A percentile compares a stretch with the other conserved stretches of the same genome.
Conservation (phyloP, 2,329 filamentous ascomycete genomes). For the Trichophyton mentagrophytes region DNA sequence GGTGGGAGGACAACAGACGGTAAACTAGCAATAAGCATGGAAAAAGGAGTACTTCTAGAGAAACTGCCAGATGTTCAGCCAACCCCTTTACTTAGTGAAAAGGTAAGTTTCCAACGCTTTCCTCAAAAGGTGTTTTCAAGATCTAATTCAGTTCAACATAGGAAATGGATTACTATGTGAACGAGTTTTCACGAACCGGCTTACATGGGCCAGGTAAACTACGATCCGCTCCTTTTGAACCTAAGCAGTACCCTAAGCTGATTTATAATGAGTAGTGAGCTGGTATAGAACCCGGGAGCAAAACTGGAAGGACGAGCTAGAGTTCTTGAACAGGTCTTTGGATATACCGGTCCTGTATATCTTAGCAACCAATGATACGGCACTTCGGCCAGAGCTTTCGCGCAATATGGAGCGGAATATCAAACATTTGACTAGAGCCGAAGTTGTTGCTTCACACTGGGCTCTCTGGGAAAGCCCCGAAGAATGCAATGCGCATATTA, state of each 20-base stretch:
- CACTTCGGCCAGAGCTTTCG: constrained; percentile 60
- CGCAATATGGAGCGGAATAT: constrained; percentile 57
- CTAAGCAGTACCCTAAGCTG: neutral
- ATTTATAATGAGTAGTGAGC: constrained; percentile 41
- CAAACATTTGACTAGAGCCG: constrained; percentile 49
- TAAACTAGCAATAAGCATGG: constrained; percentile 45
- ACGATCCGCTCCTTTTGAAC: neutral
- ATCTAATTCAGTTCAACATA: constrained; percentile 11
- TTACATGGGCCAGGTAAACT: constrained; percentile 56
- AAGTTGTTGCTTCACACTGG: constrained; percentile 69
- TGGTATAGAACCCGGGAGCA: constrained; percentile 69
- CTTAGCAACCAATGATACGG: constrained; percentile 54
- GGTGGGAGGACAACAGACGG: constrained; percentile 49
- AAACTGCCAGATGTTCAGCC: constrained; percentile 45
- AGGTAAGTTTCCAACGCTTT: constrained; percentile 31
- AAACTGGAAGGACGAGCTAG: constrained; percentile 63
- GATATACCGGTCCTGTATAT: constrained; percentile 61
- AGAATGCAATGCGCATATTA: constrained; percentile 57
- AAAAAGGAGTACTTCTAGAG: constrained; percentile 52
- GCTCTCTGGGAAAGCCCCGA: constrained; percentile 60
- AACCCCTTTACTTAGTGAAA: constrained; percentile 48
- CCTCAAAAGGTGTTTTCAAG: neutral
- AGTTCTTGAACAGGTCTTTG: constrained; percentile 32
- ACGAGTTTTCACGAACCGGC: constrained; percentile 58
- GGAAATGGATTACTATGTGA: constrained; percentile 65